phyloP scores from a whole-genome alignment of 2,329 filamentous ascomycete genomes.

The Cladophialophora immunda region DNA sequence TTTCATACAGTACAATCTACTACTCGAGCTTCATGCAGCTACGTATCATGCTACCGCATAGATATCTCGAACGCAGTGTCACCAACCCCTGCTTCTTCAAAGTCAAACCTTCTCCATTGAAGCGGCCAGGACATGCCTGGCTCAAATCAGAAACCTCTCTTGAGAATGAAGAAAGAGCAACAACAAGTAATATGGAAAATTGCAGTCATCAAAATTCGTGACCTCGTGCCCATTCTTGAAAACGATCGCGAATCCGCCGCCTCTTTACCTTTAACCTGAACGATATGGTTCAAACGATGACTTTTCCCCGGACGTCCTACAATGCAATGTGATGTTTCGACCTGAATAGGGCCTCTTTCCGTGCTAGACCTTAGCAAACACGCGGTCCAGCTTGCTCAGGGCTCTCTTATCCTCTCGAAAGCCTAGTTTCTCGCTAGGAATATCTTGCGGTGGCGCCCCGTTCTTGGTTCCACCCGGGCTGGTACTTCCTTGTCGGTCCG shows the following conservation, averaged over 20 bases:
- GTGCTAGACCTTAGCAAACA: slow-evolving; percentile 48
- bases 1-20: slow-evolving; percentile 7
- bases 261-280: slow-evolving; percentile 2
- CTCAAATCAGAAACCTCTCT: not conserved
- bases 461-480: slow-evolving; percentile 47
- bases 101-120: not conserved
- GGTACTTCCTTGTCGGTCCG: slow-evolving; percentile 51
- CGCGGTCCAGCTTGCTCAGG: slow-evolving; percentile 70
- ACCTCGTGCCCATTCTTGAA: slow-evolving; percentile 12
- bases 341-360: not conserved
- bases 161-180: not conserved
- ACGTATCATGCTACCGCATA: not conserved
- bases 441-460: slow-evolving; percentile 60
- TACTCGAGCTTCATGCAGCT: not conserved
- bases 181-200: not conserved
- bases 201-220: slow-evolving; percentile 17
- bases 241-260: not conserved
- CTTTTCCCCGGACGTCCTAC: slow-evolving; percentile 7
- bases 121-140: not conserved
- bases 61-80: not conserved
- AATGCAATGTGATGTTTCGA: slow-evolving; percentile 9
- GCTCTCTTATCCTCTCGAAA: slow-evolving; percentile 72
- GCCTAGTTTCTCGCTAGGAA: slow-evolving; percentile 64
- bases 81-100: not conserved
- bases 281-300: slow-evolving; percentile 1